phyloP scores from a whole-genome alignment of 257 asterid species.

The Fraxinus excelsior region DNA sequence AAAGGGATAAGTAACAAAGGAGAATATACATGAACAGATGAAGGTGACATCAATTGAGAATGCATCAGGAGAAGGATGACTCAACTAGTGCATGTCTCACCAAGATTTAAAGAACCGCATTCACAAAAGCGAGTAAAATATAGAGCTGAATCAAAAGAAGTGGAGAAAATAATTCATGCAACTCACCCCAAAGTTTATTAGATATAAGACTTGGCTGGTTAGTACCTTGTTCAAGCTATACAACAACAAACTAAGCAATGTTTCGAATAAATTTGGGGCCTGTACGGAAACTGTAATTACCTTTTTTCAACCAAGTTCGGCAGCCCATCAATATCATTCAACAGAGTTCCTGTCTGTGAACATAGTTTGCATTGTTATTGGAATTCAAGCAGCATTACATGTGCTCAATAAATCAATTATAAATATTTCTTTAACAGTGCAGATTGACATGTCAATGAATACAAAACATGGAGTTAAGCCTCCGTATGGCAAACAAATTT shows the following conservation, averaged over 20 bases:
- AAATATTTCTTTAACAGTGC: not conserved
- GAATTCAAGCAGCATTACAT: slow-evolving; percentile 8
- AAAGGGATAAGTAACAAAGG: too few species aligned
- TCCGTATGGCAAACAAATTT: too few species aligned
- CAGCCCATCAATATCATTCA: slow-evolving; percentile 38
- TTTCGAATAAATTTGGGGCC: not conserved
- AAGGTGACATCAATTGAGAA: too few species aligned
- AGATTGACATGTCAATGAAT: not conserved
- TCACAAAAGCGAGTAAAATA: too few species aligned
- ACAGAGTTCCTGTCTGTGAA: slow-evolving; percentile 56
- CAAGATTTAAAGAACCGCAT: not conserved
- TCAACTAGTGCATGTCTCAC: too few species aligned
- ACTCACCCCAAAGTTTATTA: not conserved
- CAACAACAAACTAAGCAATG: not conserved
- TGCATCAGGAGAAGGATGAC: too few species aligned
- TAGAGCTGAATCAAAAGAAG: not conserved
- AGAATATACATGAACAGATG: too few species aligned
- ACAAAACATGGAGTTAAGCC: not conserved
- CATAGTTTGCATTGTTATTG: slow-evolving; percentile 4
- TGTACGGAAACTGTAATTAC: slow-evolving; percentile 31
- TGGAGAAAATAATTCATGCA: not conserved
- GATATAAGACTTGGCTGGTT: not conserved
- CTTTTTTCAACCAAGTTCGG: slow-evolving; percentile 41
- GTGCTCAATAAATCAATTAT: not conserved
- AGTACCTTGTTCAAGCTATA: not conserved